A percentile compares a stretch with the other conserved stretches of the same genome.
Evolutionary conservation across 169 alveolate genomes (phyloP).

Genomic region (Eimeria necatrix): DNA sequence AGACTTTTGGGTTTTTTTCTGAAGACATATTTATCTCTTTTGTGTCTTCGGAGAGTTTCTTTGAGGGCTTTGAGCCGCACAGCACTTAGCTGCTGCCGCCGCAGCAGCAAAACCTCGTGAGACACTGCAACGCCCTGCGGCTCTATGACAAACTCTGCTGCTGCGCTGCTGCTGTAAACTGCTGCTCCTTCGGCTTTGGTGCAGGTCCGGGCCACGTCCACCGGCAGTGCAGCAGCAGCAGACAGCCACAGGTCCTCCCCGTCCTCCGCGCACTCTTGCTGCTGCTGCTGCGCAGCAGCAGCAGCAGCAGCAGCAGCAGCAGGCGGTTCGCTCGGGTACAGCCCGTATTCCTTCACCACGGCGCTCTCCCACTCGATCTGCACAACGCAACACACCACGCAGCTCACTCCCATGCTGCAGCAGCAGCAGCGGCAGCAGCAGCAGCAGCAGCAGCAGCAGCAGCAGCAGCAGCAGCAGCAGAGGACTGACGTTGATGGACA

Average conservation of each 20-base stretch:
- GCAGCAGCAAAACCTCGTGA: not conserved
- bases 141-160: not conserved
- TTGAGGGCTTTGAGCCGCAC: not conserved
- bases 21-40: not conserved
- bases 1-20: not conserved
- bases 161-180: not conserved
- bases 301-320: too few species aligned
- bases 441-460: not conserved
- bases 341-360: not conserved
- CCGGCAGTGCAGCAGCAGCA: not conserved
- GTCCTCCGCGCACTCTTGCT: not conserved
- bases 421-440: not conserved
- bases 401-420: not conserved
- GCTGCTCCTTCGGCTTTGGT: not conserved
- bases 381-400: not conserved
- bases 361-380: slow-evolving; percentile 16
- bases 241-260: not conserved
- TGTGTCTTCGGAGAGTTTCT: not conserved
- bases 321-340: not conserved
- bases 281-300: not conserved
- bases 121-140: not conserved
- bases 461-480: not conserved
- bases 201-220: not conserved
- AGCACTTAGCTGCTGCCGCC: not conserved
- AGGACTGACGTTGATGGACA: not conserved